Base-by-base conservation (phyloP, 306 rosid species). In the Senna siamea region DNA sequence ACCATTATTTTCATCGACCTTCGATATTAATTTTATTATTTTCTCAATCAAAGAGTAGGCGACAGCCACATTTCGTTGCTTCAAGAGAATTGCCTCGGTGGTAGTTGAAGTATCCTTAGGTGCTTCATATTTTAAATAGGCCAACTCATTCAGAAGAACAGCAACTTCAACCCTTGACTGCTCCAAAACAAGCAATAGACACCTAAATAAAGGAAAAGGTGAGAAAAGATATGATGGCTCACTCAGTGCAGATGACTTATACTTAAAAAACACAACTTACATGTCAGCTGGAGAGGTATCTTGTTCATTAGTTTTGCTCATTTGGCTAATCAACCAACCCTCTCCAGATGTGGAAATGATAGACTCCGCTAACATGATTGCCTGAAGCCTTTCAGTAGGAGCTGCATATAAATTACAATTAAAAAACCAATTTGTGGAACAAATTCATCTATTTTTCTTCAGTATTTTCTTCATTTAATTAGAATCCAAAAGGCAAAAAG, bases 81-180 rank as follows among this genome's bases (percentile, higher is more conserved):
- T 94, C 20, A 61, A 75, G 81, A 68, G 35, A 76, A 91, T 75
- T 74, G 85, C 97, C 74, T 89, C 90, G 13, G 76, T 78, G 73
- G 83, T 70, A 69, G 90, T 74, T 7, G 87, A 80, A 68, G 93
- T 73, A 76, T 80, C 84, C 74, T 85, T 83, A 23, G 94, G 86
- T 72, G 94, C 95, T 80, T 92, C 96, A 77, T 82, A 92, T 77
- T 89, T 94, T 79, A 87, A 77, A 77, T 91, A 90, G 59, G 97
- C 97, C 78, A 94, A 80, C 76, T 94, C 96, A 80, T 94, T 89
- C 63, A 94, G 83, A 75, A 91, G 85, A 78, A 94, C 97, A 23
- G 96, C 97, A 77, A 94, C 87, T 89, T 94, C 98, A 77, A 91
- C 94, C 83, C 96, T 87, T 14, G 97, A 89, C 77, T 94, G 96